phyloP scores from a whole-genome alignment of 1,139 yeast species.

The Pichia sp. region DNA sequence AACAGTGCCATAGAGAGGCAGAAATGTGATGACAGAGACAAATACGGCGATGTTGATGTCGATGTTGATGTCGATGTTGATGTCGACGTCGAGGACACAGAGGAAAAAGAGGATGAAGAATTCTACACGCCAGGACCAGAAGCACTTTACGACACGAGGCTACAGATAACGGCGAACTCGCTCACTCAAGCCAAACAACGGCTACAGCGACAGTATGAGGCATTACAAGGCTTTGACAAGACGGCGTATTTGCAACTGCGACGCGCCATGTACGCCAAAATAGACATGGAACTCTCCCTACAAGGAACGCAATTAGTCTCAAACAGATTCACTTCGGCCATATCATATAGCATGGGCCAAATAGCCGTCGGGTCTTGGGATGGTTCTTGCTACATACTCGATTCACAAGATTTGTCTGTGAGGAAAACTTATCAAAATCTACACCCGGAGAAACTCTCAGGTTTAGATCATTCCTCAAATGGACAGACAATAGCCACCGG shows the following conservation, averaged over 20 bases:
- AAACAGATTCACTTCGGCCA: conserved; percentile 60
- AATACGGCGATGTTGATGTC: not conserved
- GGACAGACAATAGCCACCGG: conserved; percentile 37
- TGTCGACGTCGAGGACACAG: conserved; percentile 19
- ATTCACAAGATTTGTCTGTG: conserved; percentile 32
- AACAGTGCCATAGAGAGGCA: too few relatives aligned
- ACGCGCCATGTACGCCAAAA: conserved; percentile 34
- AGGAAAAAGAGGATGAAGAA: conserved; percentile 53
- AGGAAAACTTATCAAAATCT: conserved; percentile 21
- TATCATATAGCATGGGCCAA: conserved; percentile 35
- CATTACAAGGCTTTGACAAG: conserved; percentile 21
- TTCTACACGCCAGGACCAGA: conserved; percentile 76
- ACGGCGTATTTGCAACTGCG: conserved; percentile 34
- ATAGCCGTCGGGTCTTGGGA: conserved; percentile 83
- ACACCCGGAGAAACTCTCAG: conserved; percentile 60
- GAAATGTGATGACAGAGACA: not conserved
- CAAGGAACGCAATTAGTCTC: conserved; percentile 67
- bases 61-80: not conserved
- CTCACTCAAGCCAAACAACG: conserved; percentile 39
- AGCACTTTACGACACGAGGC: conserved; percentile 50
- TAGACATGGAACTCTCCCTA: conserved; percentile 36
- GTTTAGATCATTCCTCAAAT: conserved; percentile 51
- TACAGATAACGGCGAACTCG: conserved; percentile 44
- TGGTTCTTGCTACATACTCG: conserved; percentile 55
- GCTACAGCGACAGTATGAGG: conserved; percentile 27